Percentiles rank a stretch among this genome's conserved stretches.
phyloP scores from a whole-genome alignment of 768 basidiomycete species.

The Kwoniella dendrophila region DNA sequence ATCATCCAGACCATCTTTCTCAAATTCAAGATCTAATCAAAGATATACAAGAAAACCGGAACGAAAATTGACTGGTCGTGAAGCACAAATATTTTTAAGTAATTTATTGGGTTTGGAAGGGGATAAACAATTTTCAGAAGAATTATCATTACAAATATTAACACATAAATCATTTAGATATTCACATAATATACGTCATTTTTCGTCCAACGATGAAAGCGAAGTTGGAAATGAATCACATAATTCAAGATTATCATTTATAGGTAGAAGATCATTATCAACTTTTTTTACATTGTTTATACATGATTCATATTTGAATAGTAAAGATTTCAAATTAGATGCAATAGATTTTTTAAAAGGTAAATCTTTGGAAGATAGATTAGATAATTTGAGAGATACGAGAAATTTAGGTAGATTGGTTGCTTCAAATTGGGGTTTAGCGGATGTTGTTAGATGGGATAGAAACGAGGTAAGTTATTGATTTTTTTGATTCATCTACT shows the following conservation, averaged over 20 bases:
- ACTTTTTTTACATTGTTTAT: slow-evolving; percentile 50
- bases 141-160: slow-evolving; percentile 50
- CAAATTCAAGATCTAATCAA: background rate
- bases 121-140: slow-evolving; percentile 41
- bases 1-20: background rate
- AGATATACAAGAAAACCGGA: background rate
- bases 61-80: slow-evolving; percentile 7
- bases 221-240: slow-evolving; percentile 25
- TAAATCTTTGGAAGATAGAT: slow-evolving; percentile 35
- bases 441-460: slow-evolving; percentile 43
- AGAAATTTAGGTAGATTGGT: slow-evolving; percentile 50
- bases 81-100: slow-evolving; percentile 43
- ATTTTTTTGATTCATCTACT: background rate
- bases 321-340: background rate
- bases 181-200: slow-evolving; percentile 42
- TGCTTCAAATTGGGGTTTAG: slow-evolving; percentile 42
- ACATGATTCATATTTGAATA: slow-evolving; percentile 32
- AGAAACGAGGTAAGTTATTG: slow-evolving; percentile 37
- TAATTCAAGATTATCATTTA: slow-evolving; percentile 48
- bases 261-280: slow-evolving; percentile 48
- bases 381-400: slow-evolving; percentile 44
- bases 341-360: slow-evolving; percentile 35
- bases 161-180: slow-evolving; percentile 55
- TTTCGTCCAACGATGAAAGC: background rate
- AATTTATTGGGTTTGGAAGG: slow-evolving; percentile 46